Evolutionary conservation across 306 rosid species (phyloP), one percentile per base, ranked within the genome.

Genomic region (Ceratonia siliqua): DNA sequence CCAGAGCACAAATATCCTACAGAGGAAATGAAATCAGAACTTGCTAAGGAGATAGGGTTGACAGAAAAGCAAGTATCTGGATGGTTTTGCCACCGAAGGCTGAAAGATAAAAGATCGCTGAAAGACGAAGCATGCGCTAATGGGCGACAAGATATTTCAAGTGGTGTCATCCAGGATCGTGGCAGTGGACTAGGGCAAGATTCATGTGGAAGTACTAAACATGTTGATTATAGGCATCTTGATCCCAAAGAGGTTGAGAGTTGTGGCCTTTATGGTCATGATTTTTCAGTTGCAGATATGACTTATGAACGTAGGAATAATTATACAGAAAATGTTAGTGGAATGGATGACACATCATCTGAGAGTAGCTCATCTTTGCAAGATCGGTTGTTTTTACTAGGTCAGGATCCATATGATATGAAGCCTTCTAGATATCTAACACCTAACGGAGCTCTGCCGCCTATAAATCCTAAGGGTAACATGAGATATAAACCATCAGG

Each of bases 61-160:
- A 87, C 99, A 63, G 98, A 90, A 83, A 92, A 95, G 80, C 99
- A 95, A 87, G 77, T 95, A 57, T 95, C 99, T 75, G 99, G 99
- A 76, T 95, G 99, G 99, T 92, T 95, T 86, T 95, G 99, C 85
- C 99, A 95, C 85, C 88, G 99, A 83, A 86, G 99, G 77, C 82
- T 95, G 78, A 95, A 95, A 78, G 99, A 95, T 82, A 95, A 92
- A 84, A 84, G 88, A 77, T 65, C 84, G 83, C 70, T 53, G 68
- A 82, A 78, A 75, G 92, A 85, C 38, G 99, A 90, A 71, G 82
- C 85, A 7, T 61, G 52, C 71, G 82, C 84, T 52, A 95, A 82
- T 80, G 94, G 89, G 53, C 89, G 99, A 22, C 99, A 86, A 77
- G 99, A 95, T 85, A 93, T 89, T 79, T 89, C 96, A 49, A 92